A percentile compares a stretch with the other conserved stretches of the same genome.
phyloP scores from a whole-genome alignment of 768 basidiomycete species.

The Xerocomellus chrysenteron region DNA sequence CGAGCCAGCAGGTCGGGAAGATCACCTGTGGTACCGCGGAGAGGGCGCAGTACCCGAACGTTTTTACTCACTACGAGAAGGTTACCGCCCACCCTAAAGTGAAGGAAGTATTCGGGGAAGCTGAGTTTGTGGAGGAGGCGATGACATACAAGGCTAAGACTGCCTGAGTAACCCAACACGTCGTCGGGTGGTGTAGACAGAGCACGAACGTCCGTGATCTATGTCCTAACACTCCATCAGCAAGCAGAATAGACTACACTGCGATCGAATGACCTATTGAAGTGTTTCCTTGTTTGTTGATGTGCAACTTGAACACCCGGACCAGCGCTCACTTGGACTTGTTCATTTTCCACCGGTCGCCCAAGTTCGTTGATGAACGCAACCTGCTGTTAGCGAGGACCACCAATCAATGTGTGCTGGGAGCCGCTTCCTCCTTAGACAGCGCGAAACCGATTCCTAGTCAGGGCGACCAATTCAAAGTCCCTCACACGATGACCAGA shows the following conservation, averaged over 20 bases:
- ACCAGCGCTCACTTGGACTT: not conserved
- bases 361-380: not conserved
- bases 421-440: not conserved
- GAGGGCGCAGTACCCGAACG: constrained; percentile 24
- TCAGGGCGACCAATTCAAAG: not conserved
- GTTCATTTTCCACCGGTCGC: not conserved
- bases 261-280: not conserved
- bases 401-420: not conserved
- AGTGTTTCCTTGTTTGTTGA: constrained; percentile 7
- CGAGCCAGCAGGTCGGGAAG: constrained; percentile 20
- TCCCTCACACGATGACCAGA: not conserved
- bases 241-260: not conserved
- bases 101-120: constrained; percentile 18
- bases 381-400: not conserved
- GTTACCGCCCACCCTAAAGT: constrained; percentile 19
- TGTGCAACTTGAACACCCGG: constrained; percentile 1
- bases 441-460: not conserved
- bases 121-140: constrained; percentile 18
- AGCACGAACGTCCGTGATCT: not conserved
- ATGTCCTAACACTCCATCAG: not conserved
- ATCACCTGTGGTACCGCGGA: constrained; percentile 28
- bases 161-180: not conserved
- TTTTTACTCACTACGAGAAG: constrained; percentile 27
- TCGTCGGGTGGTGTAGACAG: not conserved
- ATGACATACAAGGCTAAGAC: constrained; percentile 12